These are phyloP conservation scores for Ascomycota sp. DNA, from an alignment of 2,329 filamentous ascomycete species.

Conservation along the genomic window DNA sequence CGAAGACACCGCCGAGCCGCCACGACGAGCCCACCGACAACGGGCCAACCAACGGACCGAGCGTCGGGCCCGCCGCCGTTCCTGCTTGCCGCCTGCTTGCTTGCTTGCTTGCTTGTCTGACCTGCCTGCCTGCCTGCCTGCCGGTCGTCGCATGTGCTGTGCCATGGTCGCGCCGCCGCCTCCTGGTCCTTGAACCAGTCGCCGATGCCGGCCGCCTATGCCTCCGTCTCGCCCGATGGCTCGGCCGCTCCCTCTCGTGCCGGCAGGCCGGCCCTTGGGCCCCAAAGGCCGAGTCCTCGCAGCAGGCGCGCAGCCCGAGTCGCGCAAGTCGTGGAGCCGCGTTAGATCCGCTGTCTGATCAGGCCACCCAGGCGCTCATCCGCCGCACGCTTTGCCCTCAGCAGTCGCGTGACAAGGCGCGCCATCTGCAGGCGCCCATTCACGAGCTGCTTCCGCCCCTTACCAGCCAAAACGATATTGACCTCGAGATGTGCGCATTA, in stretches of 20 bases:
- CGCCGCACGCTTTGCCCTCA: constrained; percentile 70
- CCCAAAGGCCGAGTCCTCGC: too few species aligned
- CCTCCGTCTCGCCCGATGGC: constrained; percentile 4
- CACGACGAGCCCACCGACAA: too few species aligned
- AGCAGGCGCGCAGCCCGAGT: constrained; percentile 2
- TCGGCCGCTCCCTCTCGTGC: constrained; percentile 3
- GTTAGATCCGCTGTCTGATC: constrained; percentile 45
- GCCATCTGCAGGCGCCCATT: constrained; percentile 32
- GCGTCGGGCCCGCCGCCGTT: background rate
- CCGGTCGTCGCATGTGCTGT: constrained; percentile 1
- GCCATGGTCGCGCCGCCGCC: constrained; percentile 7
- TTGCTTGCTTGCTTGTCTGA: too few species aligned
- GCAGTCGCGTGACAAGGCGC: constrained; percentile 36
- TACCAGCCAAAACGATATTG: constrained; percentile 85
- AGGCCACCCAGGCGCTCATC: constrained; percentile 61
- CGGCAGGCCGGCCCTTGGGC: background rate
- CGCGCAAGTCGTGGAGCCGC: constrained; percentile 13
- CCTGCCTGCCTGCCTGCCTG: too few species aligned
- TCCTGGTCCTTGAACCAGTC: constrained; percentile 2
- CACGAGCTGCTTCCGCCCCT: constrained; percentile 73
- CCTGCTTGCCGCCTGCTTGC: too few species aligned
- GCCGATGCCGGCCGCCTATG: constrained; percentile 9
- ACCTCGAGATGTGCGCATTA: constrained; percentile 81
- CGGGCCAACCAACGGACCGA: too few species aligned
- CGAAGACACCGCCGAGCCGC: background rate